A percentile compares a stretch with the other conserved stretches of the same genome.
These are phyloP conservation scores for Ceriops tagal DNA, from an alignment of 345 rosid genomes.

Conservation along the genomic window DNA sequence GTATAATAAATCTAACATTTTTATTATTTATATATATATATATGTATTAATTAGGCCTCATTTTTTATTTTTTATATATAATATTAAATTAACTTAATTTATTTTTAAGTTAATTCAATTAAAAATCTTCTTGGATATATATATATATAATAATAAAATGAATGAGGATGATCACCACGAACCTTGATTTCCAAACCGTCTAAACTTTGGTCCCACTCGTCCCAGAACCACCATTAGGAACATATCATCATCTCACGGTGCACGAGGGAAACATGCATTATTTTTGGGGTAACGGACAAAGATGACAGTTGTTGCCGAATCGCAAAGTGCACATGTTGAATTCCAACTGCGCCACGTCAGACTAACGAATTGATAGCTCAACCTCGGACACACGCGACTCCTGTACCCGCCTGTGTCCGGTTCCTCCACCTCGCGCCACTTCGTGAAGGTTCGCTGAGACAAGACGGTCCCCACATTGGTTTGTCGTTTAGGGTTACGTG, in stretches of 20 bases:
- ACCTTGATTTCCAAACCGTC: slow-evolving; percentile 9
- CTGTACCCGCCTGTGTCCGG: background rate
- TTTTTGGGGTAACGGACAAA: slow-evolving; percentile 27
- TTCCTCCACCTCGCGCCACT: slow-evolving; percentile 21
- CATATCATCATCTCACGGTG: background rate
- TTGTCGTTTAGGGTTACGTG: slow-evolving; percentile 12
- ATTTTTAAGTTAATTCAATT: too few relatives aligned
- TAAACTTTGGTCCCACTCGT: background rate
- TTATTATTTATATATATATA: too few relatives aligned
- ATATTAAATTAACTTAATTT: too few relatives aligned
- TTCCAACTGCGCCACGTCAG: slow-evolving; percentile 14
- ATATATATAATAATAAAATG: too few relatives aligned
- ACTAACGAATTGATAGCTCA: slow-evolving; percentile 21
- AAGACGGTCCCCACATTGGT: background rate
- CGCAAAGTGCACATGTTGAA: slow-evolving; percentile 12
- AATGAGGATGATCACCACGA: background rate
- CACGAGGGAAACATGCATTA: slow-evolving; percentile 36
- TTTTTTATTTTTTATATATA: too few relatives aligned
- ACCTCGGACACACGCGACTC: slow-evolving; percentile 20
- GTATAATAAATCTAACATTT: too few relatives aligned
- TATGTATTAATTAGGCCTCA: too few relatives aligned
- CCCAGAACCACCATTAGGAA: slow-evolving; percentile 2
- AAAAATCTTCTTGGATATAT: too few relatives aligned
- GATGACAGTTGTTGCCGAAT: slow-evolving; percentile 25
- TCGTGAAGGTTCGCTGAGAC: slow-evolving; percentile 8